Evolutionary conservation across 225 moss, liverwort and hornwort species (phyloP), one percentile per base, ranked within the genome.

Genomic region (Sphagnum contortum): DNA sequence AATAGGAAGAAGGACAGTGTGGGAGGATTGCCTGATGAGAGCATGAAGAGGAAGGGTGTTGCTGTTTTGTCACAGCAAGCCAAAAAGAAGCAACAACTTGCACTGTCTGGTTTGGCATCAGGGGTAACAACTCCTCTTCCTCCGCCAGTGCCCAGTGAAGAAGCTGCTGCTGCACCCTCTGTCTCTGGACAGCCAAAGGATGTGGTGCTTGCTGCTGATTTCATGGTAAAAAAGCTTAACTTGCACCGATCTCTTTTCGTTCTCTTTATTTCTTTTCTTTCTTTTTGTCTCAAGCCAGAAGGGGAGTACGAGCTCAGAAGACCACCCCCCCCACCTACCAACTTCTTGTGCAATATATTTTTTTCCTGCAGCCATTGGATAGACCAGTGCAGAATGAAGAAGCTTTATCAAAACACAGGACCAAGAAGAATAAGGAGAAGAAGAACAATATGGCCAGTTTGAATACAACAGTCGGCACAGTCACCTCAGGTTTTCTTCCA

Each of bases 401-500:
- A 57, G 70, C 61, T 11, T 59, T 59, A 4, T 72, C 68, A 29
- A 29, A 29, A 29, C 29, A 29, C 48, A 71, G 64, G 10, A 62
- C 60, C 14, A 75, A 57, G 46, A 72, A 64, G 59, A 29, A 29
- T 29, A 78, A 75, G 49, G 63, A 67, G 6, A 67, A 57, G 45
- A 71, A 62, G 83, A 75, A 69, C 48, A 80, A 69, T 47, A 68
- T 67, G 67, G 56, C 48, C 9, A 57, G 9, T 9, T 6, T 71
- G 45, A 65, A 70, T 48, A 72, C 64, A 14, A 72, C 70, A 9
- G 70, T 29, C 29, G 29, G 29, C 29, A 29, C 29, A 29, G 29
- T 29, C 29, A 29, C 29, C 29, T 29, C 29, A 29, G 29, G 29
- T 29, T n/a, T 66, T 54, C 73, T 47, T 48, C 64, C 7, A 66